Percentiles rank a stretch among this genome's conserved stretches.
These are phyloP conservation scores for Sugiyamaella valdiviana DNA, from an alignment of 805 yeast species.

Conservation along the genomic window DNA sequence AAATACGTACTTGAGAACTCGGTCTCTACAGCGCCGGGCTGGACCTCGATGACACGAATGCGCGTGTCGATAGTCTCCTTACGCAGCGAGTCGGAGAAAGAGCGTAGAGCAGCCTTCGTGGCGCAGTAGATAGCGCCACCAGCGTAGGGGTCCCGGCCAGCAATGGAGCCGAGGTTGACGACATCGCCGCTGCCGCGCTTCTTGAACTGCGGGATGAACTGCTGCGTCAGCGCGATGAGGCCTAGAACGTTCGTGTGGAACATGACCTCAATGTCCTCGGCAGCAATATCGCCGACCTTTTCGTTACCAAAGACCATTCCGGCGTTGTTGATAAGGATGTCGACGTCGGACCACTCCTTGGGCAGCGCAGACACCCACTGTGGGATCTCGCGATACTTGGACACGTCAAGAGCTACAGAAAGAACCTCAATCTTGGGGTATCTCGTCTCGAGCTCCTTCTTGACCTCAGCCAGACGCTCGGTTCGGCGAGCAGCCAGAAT, in stretches of 20 bases:
- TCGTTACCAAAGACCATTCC: slow-evolving; percentile 71
- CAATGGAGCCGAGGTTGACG: slow-evolving; percentile 61
- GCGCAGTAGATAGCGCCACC: slow-evolving; percentile 69
- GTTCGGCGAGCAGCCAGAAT: slow-evolving; percentile 74
- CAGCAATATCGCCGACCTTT: slow-evolving; percentile 59
- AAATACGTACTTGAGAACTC: slow-evolving; percentile 46
- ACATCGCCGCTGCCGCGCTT: slow-evolving; percentile 57
- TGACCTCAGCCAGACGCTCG: slow-evolving; percentile 49
- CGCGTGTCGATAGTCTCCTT: slow-evolving; percentile 68
- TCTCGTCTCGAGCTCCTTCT: slow-evolving; percentile 40
- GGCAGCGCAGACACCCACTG: slow-evolving; percentile 51
- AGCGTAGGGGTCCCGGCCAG: slow-evolving; percentile 65
- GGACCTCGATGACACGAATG: slow-evolving; percentile 64
- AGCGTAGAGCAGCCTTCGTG: slow-evolving; percentile 55
- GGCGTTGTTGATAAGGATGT: slow-evolving; percentile 60
- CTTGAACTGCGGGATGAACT: slow-evolving; percentile 64
- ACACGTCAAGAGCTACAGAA: slow-evolving; percentile 51
- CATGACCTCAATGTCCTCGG: slow-evolving; percentile 66
- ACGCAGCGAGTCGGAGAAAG: slow-evolving; percentile 56
- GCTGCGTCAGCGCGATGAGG: slow-evolving; percentile 75
- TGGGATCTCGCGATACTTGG: slow-evolving; percentile 44
- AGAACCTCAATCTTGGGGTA: slow-evolving; percentile 45
- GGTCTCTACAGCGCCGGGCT: slow-evolving; percentile 77
- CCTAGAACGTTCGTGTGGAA: slow-evolving; percentile 86
- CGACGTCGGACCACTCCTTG: slow-evolving; percentile 48